These are phyloP conservation scores for Heterobasidion irregulare DNA, from an alignment of 1,284 basidiomycete genomes.

Conservation along the genomic window DNA sequence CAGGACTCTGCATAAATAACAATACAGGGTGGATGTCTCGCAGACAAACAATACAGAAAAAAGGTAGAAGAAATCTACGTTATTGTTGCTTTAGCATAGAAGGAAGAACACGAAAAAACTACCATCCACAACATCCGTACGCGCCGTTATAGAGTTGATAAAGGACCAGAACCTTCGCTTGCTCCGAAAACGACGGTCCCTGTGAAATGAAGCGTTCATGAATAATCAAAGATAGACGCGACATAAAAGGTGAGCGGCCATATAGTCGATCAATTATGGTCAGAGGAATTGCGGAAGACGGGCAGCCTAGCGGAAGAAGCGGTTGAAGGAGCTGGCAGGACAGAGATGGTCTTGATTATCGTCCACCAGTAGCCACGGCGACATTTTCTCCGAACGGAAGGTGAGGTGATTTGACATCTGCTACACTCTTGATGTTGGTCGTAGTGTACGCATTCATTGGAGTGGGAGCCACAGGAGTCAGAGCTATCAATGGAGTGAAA, in stretches of 20 bases:
- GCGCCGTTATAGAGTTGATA: neutral
- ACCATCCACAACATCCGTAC: constrained; percentile 5
- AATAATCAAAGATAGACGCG: constrained; percentile 2
- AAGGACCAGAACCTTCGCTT: neutral
- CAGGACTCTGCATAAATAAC: constrained; percentile 9
- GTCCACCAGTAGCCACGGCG: constrained; percentile 43
- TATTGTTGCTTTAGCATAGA: constrained; percentile 2
- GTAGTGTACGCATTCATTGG: constrained; percentile 26
- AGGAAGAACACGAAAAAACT: constrained; percentile 9
- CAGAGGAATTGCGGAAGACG: neutral
- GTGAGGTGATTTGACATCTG: constrained; percentile 52
- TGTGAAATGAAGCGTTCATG: neutral
- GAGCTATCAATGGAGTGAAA: neutral
- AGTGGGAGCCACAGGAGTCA: constrained; percentile 6
- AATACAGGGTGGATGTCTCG: constrained; percentile 12
- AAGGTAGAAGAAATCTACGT: neutral
- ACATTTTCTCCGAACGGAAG: constrained; percentile 58
- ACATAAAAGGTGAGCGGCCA: neutral
- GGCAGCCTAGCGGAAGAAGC: neutral
- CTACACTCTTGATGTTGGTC: constrained; percentile 30
- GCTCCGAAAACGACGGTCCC: neutral
- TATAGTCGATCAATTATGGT: neutral
- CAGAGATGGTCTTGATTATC: constrained; percentile 26
- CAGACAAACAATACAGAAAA: constrained; percentile 9
- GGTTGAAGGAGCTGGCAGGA: neutral